Evolutionary conservation across 2,329 filamentous ascomycete genomes (phyloP), one percentile per base, ranked within the genome.

Genomic region (Pleoardoris graminearum): DNA sequence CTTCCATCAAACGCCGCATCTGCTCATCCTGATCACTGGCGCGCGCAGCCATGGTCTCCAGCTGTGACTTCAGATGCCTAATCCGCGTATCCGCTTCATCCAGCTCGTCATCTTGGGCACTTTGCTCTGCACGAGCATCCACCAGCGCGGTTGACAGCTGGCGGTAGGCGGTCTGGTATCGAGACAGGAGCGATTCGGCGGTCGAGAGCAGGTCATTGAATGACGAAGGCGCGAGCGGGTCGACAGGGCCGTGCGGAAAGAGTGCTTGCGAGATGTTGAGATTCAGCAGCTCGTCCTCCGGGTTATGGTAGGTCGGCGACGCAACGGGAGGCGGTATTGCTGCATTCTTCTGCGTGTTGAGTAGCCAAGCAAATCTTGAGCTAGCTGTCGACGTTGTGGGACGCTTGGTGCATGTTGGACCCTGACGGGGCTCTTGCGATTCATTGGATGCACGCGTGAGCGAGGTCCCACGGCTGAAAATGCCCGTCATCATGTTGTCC

Each of bases 41-140:
- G 54, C 79, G 78, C 29, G 77, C 77, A 4, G 82, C 81, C 77
- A 86, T 82, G 32, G 81, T 81, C 64, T 85, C 80, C 17, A 87
- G 74, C 67, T 86, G 84, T 57, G 80, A 75, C 69, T 85, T 85
- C 48, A 86, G 71, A 59, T 85, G 80, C 32, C 78, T 75, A 12
- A 81, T 77, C 7, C 83, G 77, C 33, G 81, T 84, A 29, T 83
- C 77, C 12, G 82, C 79, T 60, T 85, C 84, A 54, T 85, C 82
- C 0, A 84, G 75, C 65, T 86, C 84, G 57, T 86, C 84, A n/a
- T 77, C 75, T 59, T 83, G 80, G 10, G 80, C 80, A 46, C 78
- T 80, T 53, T 83, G 80, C 59, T 85, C 82, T 3, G 79, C 80
- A 30, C 78, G 71, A 3, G 78, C 75, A 54, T 81, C 77, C 33